Conservation (phyloP, 2,329 filamentous ascomycete genomes). For the Colletotrichum viniferum region DNA sequence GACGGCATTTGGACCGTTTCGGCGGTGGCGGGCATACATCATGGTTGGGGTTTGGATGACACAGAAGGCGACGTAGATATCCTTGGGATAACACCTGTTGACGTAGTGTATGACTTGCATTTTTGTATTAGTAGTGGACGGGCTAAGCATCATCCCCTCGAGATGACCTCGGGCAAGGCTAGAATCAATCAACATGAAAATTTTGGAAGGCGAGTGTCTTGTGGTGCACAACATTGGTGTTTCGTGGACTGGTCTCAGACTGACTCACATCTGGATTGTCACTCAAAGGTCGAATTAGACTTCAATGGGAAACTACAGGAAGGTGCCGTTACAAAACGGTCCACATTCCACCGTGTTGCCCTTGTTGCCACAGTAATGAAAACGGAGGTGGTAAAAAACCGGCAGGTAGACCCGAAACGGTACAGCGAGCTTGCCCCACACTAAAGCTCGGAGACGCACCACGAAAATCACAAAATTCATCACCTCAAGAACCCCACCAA, state of each 20-base stretch:
- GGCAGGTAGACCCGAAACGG: background rate
- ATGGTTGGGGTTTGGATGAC: slow-evolving; percentile 5
- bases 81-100: background rate
- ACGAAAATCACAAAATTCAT: slow-evolving; percentile 23
- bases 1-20: slow-evolving; percentile 12
- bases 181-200: background rate
- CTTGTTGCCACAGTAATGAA: background rate
- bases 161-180: background rate
- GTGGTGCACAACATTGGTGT: background rate
- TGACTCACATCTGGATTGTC: background rate
- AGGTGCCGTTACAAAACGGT: background rate
- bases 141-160: background rate
- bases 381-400: background rate
- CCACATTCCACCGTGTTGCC: background rate
- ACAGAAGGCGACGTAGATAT: slow-evolving; percentile 1
- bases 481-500: slow-evolving; percentile 15
- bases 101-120: slow-evolving; percentile 6
- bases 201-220: background rate
- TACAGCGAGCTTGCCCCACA: slow-evolving; percentile 7
- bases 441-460: slow-evolving; percentile 16
- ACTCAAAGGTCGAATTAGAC: background rate
- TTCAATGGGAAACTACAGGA: background rate
- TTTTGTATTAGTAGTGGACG: background rate
- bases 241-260: background rate
- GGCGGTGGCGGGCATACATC: background rate